These are phyloP conservation scores for Curvularia eragrostidis DNA, from an alignment of 2,329 filamentous ascomycete species.

Conservation along the genomic window DNA sequence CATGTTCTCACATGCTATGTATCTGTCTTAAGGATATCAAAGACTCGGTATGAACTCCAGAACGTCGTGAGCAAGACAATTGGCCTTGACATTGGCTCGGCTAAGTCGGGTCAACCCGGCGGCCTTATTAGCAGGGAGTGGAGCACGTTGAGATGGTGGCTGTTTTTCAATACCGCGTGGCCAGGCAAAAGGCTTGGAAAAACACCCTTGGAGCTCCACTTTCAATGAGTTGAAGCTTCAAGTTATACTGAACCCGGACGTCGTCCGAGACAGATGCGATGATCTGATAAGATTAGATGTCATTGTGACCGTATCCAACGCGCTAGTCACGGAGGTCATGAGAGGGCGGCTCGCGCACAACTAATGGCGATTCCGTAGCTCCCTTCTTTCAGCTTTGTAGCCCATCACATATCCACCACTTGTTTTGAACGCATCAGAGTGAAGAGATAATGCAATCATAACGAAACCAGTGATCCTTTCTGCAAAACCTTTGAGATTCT, in stretches of 20 bases:
- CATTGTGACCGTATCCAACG: conserved; percentile 3
- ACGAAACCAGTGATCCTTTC: not conserved
- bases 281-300: conserved; percentile 28
- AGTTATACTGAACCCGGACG: not conserved
- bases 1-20: not conserved
- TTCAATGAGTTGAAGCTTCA: not conserved
- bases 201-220: conserved; percentile 2
- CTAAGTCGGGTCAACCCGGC: not conserved
- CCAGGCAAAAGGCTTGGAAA: conserved; percentile 1
- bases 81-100: not conserved
- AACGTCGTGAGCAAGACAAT: not conserved
- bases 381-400: not conserved
- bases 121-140: conserved; percentile 1
- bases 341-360: conserved; percentile 2
- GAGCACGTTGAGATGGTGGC: conserved; percentile 11
- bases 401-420: not conserved
- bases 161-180: conserved; percentile 11
- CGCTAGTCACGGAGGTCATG: conserved; percentile 7
- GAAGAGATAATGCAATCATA: not conserved
- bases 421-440: not conserved
- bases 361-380: conserved; percentile 2
- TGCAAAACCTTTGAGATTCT: not conserved
- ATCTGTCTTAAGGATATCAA: not conserved
- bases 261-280: conserved; percentile 11
- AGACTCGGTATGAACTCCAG: not conserved